Evolutionary conservation across 306 rosid genomes (phyloP).

Genomic region (Quercus engelmannii): DNA sequence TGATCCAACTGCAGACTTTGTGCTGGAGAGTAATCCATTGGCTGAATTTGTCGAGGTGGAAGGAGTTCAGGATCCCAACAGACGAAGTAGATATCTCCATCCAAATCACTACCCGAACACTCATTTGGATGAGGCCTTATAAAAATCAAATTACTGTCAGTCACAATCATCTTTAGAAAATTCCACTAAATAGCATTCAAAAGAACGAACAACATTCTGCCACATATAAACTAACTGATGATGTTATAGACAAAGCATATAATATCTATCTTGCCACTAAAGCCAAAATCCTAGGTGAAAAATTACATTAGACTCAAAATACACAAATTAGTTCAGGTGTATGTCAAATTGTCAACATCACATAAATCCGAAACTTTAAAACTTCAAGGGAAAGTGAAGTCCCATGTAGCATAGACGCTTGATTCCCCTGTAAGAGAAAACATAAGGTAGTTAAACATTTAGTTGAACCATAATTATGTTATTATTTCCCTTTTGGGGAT

Average conservation of each 20-base stretch:
- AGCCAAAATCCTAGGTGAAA: background rate
- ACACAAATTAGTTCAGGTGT: background rate
- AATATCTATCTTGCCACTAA: background rate
- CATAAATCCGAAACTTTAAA: too few relatives aligned
- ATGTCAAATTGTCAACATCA: background rate
- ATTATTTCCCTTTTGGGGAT: too few relatives aligned
- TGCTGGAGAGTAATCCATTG: constrained; percentile 47
- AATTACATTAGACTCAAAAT: background rate
- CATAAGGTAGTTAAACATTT: too few relatives aligned
- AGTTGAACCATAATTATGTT: too few relatives aligned
- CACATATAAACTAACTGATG: background rate
- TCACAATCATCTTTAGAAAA: background rate
- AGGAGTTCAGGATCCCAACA: constrained; percentile 43
- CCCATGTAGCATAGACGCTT: too few relatives aligned
- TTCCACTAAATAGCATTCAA: background rate
- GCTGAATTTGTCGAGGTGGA: constrained; percentile 18
- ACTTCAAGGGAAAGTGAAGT: too few relatives aligned
- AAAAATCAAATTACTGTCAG: background rate
- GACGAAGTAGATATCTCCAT: constrained; percentile 45
- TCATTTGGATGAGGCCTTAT: constrained; percentile 54
- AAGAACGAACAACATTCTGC: background rate
- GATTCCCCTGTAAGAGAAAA: too few relatives aligned
- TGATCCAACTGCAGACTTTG: constrained; percentile 22
- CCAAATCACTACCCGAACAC: constrained; percentile 54
- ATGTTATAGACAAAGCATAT: background rate